Percentiles rank a stretch among this genome's conserved stretches.
Evolutionary conservation across 2,329 filamentous ascomycete species (phyloP).

Genomic region (Dothiorella sarmentorum): DNA sequence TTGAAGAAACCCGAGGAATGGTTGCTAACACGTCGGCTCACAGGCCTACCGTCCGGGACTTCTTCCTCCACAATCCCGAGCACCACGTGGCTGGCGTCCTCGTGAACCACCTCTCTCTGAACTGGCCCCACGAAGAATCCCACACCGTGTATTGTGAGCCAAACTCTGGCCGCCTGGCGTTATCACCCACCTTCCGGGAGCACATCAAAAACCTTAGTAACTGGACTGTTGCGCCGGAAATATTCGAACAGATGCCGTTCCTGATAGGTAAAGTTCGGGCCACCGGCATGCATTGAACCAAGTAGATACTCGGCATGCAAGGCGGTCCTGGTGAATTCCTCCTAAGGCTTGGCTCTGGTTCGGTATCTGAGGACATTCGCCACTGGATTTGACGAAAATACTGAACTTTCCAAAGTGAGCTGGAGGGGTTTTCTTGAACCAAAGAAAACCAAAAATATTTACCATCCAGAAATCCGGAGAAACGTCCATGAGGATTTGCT

Average conservation of each 20-base stretch:
- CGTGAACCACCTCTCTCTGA: slow-evolving; percentile 1
- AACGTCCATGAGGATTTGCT: not conserved
- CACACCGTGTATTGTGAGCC: slow-evolving; percentile 12
- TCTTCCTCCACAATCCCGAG: slow-evolving; percentile 16
- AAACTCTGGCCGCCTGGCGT: not conserved
- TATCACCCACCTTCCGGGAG: slow-evolving; percentile 23
- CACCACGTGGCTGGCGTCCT: slow-evolving; percentile 12
- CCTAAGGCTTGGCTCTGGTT: not conserved
- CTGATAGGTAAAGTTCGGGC: slow-evolving; percentile 12
- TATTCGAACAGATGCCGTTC: slow-evolving; percentile 25
- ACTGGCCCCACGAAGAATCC: slow-evolving; percentile 16
- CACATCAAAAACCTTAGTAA: slow-evolving; percentile 31
- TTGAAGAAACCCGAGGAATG: not conserved
- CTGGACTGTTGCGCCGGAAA: slow-evolving; percentile 24
- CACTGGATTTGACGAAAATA: not conserved
- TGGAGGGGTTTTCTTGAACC: not conserved
- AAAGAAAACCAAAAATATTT: not conserved
- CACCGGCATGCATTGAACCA: slow-evolving; percentile 4
- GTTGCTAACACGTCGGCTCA: not conserved
- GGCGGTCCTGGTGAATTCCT: not conserved
- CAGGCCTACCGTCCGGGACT: slow-evolving; percentile 17
- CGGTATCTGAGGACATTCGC: not conserved
- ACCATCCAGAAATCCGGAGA: not conserved
- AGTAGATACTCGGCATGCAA: not conserved
- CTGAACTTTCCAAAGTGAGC: not conserved